Base-by-base conservation (phyloP, 2,329 filamentous ascomycete species). In the Ceratocystis colombiana region DNA sequence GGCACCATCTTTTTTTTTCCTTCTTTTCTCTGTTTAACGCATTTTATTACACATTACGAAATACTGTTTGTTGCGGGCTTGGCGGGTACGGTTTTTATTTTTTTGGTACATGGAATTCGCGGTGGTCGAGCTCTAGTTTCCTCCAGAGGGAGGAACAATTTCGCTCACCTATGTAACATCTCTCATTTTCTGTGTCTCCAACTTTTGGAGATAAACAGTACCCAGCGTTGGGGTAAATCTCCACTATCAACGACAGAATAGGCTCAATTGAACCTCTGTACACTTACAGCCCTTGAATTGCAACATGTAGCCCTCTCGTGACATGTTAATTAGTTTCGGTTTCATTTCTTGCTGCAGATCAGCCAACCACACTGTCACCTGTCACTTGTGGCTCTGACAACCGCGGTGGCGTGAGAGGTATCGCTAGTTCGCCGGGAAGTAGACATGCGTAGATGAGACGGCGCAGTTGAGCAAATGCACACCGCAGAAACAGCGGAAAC, bases 251-350 rank as follows among this genome's bases (percentile, higher is more conserved):
- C 48, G 48, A 50, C 48, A 57, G 53, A 57, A 57, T 57, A 57
- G 53, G 53, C 53, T 57, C 53, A 57, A 57, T 57, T 33, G 53
- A 57, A 57, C 53, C 53, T 57, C 53, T 57, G 53, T 57, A 57
- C 53, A 57, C 28, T n/a, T 57, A n/a, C 10, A 33, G 7, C 22
- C 25, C 7, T 62, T 17, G n/a, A 10, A 25, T n/a, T 8, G 28
- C 25, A 15, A 61, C 10, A 15, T n/a, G 15, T 46, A 22, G 25
- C 28, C 28, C 53, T 12, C 53, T 57, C 22, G 53, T 57, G 53
- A 57, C 25, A 30, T 57, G 12, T 3, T 33, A 12, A 33, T 17
- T 33, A 20, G 15, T 57, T 30, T 33, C n/a, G 0, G 10, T 57
- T 57, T 33, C 6, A 57, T 15, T 25, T 28, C 53, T 57, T 28